Base-by-base conservation (phyloP, 2,329 filamentous ascomycete genomes). In the Alternaria brassicicola region DNA sequence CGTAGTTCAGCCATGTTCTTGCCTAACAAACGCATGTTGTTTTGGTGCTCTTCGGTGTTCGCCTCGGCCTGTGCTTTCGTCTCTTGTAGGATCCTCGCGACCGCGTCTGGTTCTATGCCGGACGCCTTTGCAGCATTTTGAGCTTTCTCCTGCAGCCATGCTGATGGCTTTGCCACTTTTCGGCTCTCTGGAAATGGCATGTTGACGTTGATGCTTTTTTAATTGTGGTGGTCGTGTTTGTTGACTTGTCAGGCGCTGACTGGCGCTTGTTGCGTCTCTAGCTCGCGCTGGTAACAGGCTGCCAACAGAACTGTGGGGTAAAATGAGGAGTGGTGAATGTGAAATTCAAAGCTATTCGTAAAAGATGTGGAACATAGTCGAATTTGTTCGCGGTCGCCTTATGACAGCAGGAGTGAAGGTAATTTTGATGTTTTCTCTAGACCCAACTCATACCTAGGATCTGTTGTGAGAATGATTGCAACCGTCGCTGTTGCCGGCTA, bases 111-210 rank as follows among this genome's bases (percentile, higher is more conserved):
- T 2, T 23, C 17, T 21, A 42, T 12, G 15, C 52, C 49, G 4
- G 48, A 47, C n/a, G 13, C 28, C 21, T 49, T 49, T 12, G 17
- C 26, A 10, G 56, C 19, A 19, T 52, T 31, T 35, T 36, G 19
- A 19, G 62, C 59, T 10, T n/a, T 36, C 9, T 41, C 41, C 4
- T 47, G 13, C 33, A 64, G 45, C 55, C 47, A 59, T 41, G 31
- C 48, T 21, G 52, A 53, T 2, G 49, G 13, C 21, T 38, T 47
- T 35, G 17, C 13, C n/a, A 46, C 15, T 10, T 47, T n/a, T 8
- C 6, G 12, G 21, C 41, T 46, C 0, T 46, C 49, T 19, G 39
- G 4, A 1, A 6, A 6, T 25, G 17, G 36, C 55, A 59, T 59
- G 4, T 33, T 49, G 45, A 36, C 35, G n/a, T 39, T 53, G 45